Percentiles rank a stretch among this genome's conserved stretches.
Conservation (phyloP, 768 basidiomycete species). For the Kwoniella heveanensis region DNA sequence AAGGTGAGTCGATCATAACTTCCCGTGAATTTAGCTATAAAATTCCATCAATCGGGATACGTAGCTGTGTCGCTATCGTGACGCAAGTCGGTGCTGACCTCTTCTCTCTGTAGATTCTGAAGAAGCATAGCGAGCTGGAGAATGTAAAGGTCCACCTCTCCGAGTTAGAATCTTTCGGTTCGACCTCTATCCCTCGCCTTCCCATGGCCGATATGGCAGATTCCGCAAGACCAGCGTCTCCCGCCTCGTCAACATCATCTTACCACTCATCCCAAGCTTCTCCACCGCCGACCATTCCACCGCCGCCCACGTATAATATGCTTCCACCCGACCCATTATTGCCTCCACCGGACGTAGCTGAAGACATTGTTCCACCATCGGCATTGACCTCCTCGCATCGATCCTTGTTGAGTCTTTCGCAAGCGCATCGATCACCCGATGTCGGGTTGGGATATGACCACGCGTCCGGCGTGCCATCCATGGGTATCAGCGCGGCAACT, state of each 20-base stretch:
- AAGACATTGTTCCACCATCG: constrained; percentile 42
- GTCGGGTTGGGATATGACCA: constrained; percentile 1
- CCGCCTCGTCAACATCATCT: constrained; percentile 45
- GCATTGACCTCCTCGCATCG: constrained; percentile 39
- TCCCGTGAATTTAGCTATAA: too few species aligned
- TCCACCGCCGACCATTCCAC: constrained; percentile 30
- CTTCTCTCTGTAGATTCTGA: constrained; percentile 32
- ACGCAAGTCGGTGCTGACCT: constrained; percentile 6
- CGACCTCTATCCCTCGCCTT: background rate
- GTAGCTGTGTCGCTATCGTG: too few species aligned
- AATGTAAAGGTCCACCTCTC: constrained; percentile 16
- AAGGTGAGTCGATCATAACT: too few species aligned
- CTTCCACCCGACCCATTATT: constrained; percentile 36
- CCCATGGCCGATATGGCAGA: background rate
- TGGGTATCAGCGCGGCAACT: background rate
- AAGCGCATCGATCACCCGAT: constrained; percentile 7
- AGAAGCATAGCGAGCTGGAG: constrained; percentile 27
- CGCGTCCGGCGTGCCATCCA: constrained; percentile 3
- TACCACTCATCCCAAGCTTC: constrained; percentile 49
- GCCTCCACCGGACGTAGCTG: constrained; percentile 43
- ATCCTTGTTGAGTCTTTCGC: constrained; percentile 39
- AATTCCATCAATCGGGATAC: too few species aligned
- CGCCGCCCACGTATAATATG: constrained; percentile 24
- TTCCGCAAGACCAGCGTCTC: constrained; percentile 30
- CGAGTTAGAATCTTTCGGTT: constrained; percentile 35